Percentiles rank a stretch among this genome's conserved stretches.
These are phyloP conservation scores for Fomitopsis schrenkii DNA, from an alignment of 1,284 basidiomycete species.

Conservation along the genomic window DNA sequence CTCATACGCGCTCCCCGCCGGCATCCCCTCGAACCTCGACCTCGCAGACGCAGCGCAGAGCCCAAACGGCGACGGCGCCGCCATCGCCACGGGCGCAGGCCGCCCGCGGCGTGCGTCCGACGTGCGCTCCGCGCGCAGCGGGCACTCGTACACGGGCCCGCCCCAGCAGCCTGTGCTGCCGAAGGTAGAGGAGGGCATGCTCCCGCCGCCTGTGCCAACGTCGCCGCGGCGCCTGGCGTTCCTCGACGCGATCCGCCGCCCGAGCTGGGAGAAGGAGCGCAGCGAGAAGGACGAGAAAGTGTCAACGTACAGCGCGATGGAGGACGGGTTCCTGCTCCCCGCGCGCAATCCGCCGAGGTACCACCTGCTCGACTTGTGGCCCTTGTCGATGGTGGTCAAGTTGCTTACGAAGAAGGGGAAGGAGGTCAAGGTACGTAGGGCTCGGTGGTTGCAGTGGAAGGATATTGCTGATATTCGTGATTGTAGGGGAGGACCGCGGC, in stretches of 20 bases:
- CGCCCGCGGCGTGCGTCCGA: neutral
- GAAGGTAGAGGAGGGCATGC: slow-evolving; percentile 14
- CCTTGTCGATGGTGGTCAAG: slow-evolving; percentile 58
- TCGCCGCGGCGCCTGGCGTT: slow-evolving; percentile 12
- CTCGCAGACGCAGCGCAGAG: slow-evolving; percentile 18
- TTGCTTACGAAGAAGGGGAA: slow-evolving; percentile 43
- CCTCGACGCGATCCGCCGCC: too few relatives aligned
- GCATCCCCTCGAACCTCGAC: slow-evolving; percentile 43
- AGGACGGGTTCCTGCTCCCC: slow-evolving; percentile 50
- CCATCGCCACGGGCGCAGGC: too few relatives aligned
- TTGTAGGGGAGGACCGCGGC: slow-evolving; percentile 48
- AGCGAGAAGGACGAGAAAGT: slow-evolving; percentile 10
- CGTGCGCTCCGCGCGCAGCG: slow-evolving; percentile 8
- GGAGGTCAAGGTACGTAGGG: slow-evolving; percentile 36
- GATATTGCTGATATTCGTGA: neutral
- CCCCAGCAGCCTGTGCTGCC: neutral
- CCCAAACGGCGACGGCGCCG: slow-evolving; percentile 8
- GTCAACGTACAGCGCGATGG: slow-evolving; percentile 15
- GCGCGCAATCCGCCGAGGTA: slow-evolving; percentile 60
- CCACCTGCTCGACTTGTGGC: slow-evolving; percentile 63
- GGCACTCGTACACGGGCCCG: neutral
- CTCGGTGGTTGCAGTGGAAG: too few relatives aligned
- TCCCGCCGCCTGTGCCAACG: slow-evolving; percentile 32
- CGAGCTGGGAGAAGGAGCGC: neutral
- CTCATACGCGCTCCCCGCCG: slow-evolving; percentile 54